Percentiles rank a stretch among this genome's conserved stretches.
These are phyloP conservation scores for Trichoderma arundinaceum DNA, from an alignment of 2,329 filamentous ascomycete species.

Conservation along the genomic window DNA sequence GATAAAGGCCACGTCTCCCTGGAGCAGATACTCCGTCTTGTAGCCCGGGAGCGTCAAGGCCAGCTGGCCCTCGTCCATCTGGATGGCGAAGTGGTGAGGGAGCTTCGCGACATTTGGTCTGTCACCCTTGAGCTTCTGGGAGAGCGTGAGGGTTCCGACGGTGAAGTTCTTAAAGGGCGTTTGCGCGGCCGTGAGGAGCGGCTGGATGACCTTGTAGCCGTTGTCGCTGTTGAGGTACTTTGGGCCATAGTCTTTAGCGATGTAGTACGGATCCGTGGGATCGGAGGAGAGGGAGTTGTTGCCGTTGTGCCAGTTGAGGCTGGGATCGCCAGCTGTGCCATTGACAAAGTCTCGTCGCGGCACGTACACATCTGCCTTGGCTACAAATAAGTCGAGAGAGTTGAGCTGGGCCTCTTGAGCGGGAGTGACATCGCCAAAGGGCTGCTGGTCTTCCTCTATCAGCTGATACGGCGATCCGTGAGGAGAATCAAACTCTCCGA, in stretches of 20 bases:
- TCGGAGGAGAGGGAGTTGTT: constrained; percentile 32
- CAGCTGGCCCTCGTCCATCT: constrained; percentile 40
- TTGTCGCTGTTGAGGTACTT: constrained; percentile 35
- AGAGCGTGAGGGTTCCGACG: constrained; percentile 36
- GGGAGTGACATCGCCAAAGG: constrained; percentile 35
- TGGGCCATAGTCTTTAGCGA: constrained; percentile 37
- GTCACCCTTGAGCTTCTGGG: constrained; percentile 32
- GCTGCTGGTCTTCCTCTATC: constrained; percentile 30
- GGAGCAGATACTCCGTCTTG: constrained; percentile 35
- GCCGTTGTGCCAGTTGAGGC: constrained; percentile 36
- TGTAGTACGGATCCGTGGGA: constrained; percentile 33
- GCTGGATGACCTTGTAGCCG: constrained; percentile 38
- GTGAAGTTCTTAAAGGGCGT: constrained; percentile 35
- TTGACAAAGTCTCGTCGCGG: constrained; percentile 37
- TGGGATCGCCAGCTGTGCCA: constrained; percentile 33
- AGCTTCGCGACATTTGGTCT: constrained; percentile 28
- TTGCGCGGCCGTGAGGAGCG: constrained; percentile 32
- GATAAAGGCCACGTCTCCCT: constrained; percentile 41
- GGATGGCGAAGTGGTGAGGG: constrained; percentile 36
- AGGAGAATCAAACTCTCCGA: constrained; percentile 29
- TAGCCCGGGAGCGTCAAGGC: constrained; percentile 37
- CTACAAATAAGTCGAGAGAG: constrained; percentile 34
- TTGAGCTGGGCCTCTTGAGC: constrained; percentile 20
- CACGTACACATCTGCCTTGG: constrained; percentile 30
- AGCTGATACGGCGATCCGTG: constrained; percentile 34